Evolutionary conservation across 345 rosid genomes (phyloP).

Genomic region (Eutrema yunnanense): DNA sequence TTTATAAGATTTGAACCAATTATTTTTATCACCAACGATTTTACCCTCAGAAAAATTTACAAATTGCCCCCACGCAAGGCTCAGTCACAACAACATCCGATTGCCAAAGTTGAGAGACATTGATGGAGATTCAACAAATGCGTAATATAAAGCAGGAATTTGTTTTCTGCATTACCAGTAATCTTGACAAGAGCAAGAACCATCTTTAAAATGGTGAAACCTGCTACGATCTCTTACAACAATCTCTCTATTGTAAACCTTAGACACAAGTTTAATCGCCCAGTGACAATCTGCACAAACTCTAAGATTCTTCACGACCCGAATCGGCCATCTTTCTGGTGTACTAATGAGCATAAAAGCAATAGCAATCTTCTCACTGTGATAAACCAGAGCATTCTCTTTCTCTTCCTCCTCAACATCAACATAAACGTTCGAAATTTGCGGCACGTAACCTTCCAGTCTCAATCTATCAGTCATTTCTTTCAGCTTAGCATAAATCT

Average conservation of each 20-base stretch:
- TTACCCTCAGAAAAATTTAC: background rate
- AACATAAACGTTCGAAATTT: conserved; percentile 44
- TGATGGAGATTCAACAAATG: background rate
- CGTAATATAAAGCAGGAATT: too few species aligned
- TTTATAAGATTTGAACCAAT: background rate
- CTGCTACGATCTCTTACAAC: conserved; percentile 74
- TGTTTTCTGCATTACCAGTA: conserved; percentile 43
- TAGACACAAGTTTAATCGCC: conserved; percentile 70
- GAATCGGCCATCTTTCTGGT: conserved; percentile 46
- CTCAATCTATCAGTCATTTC: conserved; percentile 55
- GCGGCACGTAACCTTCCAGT: conserved; percentile 59
- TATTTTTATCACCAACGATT: fast-evolving
- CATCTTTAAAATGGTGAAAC: conserved; percentile 76
- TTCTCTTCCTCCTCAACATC: conserved; percentile 88
- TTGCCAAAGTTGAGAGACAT: background rate
- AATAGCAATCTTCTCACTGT: conserved; percentile 82
- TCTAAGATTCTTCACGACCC: conserved; percentile 69
- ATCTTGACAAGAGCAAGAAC: conserved; percentile 63
- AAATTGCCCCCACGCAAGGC: background rate
- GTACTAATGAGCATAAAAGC: conserved; percentile 72
- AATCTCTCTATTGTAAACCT: conserved; percentile 55
- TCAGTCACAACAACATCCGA: background rate
- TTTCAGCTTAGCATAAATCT: conserved; percentile 45
- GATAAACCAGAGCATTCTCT: conserved; percentile 60
- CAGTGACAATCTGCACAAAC: conserved; percentile 80